Conservation (phyloP, 441 rosid genomes). For the Erodium moschatum region DNA sequence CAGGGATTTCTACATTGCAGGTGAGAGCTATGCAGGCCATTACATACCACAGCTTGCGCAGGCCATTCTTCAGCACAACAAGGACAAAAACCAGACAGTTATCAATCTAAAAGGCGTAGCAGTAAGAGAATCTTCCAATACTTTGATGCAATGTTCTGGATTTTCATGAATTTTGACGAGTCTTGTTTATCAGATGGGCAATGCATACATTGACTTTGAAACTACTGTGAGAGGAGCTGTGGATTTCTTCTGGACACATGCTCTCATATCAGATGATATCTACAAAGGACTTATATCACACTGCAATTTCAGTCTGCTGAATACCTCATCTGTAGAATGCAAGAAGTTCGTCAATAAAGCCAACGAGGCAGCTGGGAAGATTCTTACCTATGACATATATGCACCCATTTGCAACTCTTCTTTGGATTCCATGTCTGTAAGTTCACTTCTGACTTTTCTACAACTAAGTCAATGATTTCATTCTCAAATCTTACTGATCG, state of each 20-base stretch:
- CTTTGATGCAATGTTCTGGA: background rate
- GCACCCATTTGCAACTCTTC: constrained; percentile 27
- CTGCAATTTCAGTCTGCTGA: constrained; percentile 20
- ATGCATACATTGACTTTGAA: constrained; percentile 24
- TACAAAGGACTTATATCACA: constrained; percentile 20
- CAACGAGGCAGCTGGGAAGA: constrained; percentile 19
- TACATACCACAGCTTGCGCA: constrained; percentile 30
- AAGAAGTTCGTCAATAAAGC: constrained; percentile 10
- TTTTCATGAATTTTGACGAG: background rate
- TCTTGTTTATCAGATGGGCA: constrained; percentile 24
- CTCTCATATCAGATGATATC: constrained; percentile 29
- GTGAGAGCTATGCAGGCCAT: constrained; percentile 32
- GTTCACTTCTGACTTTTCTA: background rate
- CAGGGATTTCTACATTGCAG: constrained; percentile 24
- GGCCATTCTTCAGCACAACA: constrained; percentile 19
- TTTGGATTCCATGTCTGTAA: constrained; percentile 10
- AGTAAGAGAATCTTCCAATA: constrained; percentile 12
- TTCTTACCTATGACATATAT: constrained; percentile 25
- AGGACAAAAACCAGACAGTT: constrained; percentile 5
- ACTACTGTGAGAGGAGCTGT: constrained; percentile 17
- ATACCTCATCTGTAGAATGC: constrained; percentile 17
- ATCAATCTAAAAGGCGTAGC: constrained; percentile 27
- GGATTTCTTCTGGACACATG: constrained; percentile 28
- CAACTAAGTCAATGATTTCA: background rate
- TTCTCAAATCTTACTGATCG: background rate